Base-by-base conservation (phyloP, 495 filamentous ascomycete genomes). In the Penicillium arizonense region DNA sequence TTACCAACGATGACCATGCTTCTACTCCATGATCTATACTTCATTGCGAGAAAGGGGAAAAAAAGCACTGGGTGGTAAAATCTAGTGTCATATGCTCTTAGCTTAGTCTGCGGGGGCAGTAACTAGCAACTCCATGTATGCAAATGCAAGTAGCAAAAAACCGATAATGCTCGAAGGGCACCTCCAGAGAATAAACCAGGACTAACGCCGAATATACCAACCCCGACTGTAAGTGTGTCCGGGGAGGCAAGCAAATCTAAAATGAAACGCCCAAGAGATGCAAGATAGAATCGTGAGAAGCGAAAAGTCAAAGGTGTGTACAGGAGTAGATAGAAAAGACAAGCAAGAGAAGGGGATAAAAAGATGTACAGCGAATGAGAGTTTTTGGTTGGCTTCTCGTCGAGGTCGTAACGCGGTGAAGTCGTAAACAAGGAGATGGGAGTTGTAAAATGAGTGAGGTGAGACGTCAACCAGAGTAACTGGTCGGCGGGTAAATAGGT, bases 401-500 rank as follows among this genome's bases (percentile, higher is more conserved):
- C 47, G 24, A 24, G 43, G 62, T 70, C 67, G 30, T 50, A 21
- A 32, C 38, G 48, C 48, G 16, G 48, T 50, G 24, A 50, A 42
- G 48, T 50, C 48, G 44, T 71, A 51, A 56, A 54, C 56, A 21
- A 53, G 43, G 37, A 40, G 44, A 56, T 36, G 21, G 55, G 44
- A 58, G 35, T 59, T 37, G 41, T 42, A 34, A 33, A 21, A 42
- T 32, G 28, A 21, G 3, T 24, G 13, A 26, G 21, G 18, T 14
- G n/a, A 34, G 10, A 28, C 21, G 50, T 63, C 48, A 69, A 50
- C 50, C 53, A 33, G 67, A 57, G 49, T 63, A 75, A 35, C 55
- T 61, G 56, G 74, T 59, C 47, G 64, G 39, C 67, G 72, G 67
- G 65, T 82, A 70, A 50, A 61, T 63, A 34, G 65, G 59, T 47